Evolutionary conservation across 768 basidiomycete species (phyloP).

Genomic region (Melanogaster broomeanus): DNA sequence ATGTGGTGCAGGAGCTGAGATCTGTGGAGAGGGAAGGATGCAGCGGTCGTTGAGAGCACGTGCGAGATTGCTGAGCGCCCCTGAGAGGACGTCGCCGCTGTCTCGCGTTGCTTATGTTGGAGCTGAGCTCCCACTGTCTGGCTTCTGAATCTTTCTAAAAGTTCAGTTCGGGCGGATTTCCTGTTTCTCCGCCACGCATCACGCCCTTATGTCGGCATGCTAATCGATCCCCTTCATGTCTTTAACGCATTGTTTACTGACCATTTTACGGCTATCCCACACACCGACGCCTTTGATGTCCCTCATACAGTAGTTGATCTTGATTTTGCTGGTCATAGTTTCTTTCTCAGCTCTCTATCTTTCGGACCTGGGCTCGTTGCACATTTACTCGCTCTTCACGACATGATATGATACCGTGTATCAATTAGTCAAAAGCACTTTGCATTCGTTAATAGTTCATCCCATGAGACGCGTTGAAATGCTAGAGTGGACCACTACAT

Average conservation of each 20-base stretch:
- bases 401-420: slow-evolving; percentile 32
- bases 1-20: background rate
- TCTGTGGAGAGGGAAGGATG: slow-evolving; percentile 5
- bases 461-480: background rate
- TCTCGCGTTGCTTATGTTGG: slow-evolving; percentile 19
- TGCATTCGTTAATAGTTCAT: background rate
- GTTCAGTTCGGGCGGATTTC: background rate
- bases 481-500: too few species aligned
- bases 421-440: slow-evolving; percentile 18
- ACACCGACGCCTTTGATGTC: slow-evolving; percentile 10
- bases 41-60: background rate
- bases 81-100: slow-evolving; percentile 26
- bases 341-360: background rate
- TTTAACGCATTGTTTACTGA: background rate
- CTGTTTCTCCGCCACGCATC: background rate
- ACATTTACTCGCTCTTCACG: background rate
- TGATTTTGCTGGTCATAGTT: slow-evolving; percentile 27
- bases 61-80: slow-evolving; percentile 12
- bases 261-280: slow-evolving; percentile 6
- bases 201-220: background rate
- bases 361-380: background rate
- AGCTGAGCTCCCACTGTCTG: slow-evolving; percentile 18
- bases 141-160: background rate
- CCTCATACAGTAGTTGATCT: slow-evolving; percentile 23
- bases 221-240: background rate